Evolutionary conservation across 345 rosid genomes (phyloP).

Genomic region (Aquilaria yunnanensis): DNA sequence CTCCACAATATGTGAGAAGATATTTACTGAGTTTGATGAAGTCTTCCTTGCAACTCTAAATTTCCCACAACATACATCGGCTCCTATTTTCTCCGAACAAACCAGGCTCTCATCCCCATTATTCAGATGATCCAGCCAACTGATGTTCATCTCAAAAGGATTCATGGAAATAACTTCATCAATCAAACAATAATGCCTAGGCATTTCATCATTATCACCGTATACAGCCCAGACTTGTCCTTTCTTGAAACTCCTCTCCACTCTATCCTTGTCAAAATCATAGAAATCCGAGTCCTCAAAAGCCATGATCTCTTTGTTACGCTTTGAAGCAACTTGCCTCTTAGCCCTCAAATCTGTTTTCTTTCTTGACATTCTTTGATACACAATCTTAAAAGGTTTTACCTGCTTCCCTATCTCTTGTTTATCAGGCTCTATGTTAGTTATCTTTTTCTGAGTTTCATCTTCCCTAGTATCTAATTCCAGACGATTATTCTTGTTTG

Average conservation of each 20-base stretch:
- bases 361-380: conserved; percentile 15
- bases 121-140: conserved; percentile 57
- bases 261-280: conserved; percentile 59
- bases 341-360: conserved; percentile 13
- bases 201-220: conserved; percentile 54
- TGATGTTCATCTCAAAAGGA: conserved; percentile 68
- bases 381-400: conserved; percentile 15
- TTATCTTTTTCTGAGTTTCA: conserved; percentile 17
- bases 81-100: conserved; percentile 36
- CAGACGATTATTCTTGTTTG: conserved; percentile 13
- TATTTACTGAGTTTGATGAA: conserved; percentile 34
- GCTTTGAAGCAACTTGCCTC: conserved; percentile 14
- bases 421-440: conserved; percentile 19
- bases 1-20: conserved; percentile 63
- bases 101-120: conserved; percentile 39
- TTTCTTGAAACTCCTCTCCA: conserved; percentile 57
- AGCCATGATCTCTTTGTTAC: conserved; percentile 23
- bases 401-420: conserved; percentile 21
- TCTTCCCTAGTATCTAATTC: not conserved
- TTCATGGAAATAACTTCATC: conserved; percentile 59
- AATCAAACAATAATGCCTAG: conserved; percentile 71
- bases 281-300: conserved; percentile 49
- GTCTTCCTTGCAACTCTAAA: conserved; percentile 47
- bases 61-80: conserved; percentile 56
- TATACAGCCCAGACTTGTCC: conserved; percentile 88